Base-by-base conservation (phyloP, 139 green algal genomes). In the Picochlorum sp. region DNA sequence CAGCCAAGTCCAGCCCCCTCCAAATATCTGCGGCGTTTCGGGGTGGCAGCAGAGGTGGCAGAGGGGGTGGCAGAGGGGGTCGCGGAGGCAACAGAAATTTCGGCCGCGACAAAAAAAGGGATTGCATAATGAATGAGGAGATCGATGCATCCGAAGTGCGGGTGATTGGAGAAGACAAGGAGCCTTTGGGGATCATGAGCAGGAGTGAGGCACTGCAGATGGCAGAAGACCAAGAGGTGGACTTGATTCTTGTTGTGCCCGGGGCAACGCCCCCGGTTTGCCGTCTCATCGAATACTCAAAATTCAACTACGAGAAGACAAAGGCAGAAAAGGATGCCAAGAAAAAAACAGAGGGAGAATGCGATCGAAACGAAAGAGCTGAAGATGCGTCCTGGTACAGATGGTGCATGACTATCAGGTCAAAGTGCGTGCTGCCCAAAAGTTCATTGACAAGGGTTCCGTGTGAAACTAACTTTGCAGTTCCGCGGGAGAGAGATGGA, bases 401-500 rank as follows among this genome's bases (percentile, higher is more conserved):
- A 94, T 63, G 74, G 74, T 74, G 11, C 84, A 92, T 44, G 86
- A 92, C 61, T 92, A 92, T 63, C 66, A 76, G 60, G 81, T 88
- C n/a, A 74, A 81, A 38, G 34, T 92, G 26, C 65, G 73, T n/a
- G 52, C 70, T 9, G 86, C 84, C 3, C 59, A 77, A 56, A 83
- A 84, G 54, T 90, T 90, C 55, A 51, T 90, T 28, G 30, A 62
- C n/a, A 86, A 86, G 71, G 86, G 86, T 6, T 90, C 70, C 83
- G 83, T 51, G 85, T 92, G 21, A 92, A 92, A 69, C 44, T 92
- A 52, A 74, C 76, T 31, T 31, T 86, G 23, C 73, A 84, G 57
- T 92, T 91, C 65, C 68, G 67, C 10, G 86, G 86, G 6, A 74
- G 86, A 1, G 86, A 94, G 60, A 88, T 93, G 74, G 77, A 85